These are phyloP conservation scores for Acanthamoeba lenticulata DNA, from an alignment of 208 protist species.

Conservation along the genomic window DNA sequence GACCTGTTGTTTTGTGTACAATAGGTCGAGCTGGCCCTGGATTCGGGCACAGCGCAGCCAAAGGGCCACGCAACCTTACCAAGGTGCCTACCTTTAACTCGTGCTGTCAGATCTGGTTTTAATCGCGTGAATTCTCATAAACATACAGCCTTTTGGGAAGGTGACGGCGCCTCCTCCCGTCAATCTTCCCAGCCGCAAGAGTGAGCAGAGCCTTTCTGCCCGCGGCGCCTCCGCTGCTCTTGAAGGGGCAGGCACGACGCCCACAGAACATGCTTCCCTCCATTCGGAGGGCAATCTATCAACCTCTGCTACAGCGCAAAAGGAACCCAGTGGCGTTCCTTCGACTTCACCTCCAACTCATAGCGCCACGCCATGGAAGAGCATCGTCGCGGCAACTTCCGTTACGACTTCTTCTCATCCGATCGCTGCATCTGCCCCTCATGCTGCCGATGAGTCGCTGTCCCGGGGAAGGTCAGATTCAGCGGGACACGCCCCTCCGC, in stretches of 20 bases:
- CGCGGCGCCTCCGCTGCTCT: neutral
- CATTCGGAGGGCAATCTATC: neutral
- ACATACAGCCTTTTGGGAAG: neutral
- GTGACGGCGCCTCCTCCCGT: constrained; percentile 13
- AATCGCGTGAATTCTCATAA: no score
- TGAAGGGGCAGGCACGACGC: neutral
- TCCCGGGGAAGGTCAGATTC: neutral
- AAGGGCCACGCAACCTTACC: neutral
- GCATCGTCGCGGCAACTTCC: neutral
- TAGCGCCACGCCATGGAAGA: constrained; percentile 9
- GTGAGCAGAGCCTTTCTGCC: neutral
- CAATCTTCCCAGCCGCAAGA: constrained; percentile 29
- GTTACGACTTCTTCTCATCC: neutral
- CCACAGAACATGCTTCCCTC: neutral
- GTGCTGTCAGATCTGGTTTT: neutral
- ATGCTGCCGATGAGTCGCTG: neutral
- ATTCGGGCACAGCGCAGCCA: neutral
- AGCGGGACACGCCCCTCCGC: neutral
- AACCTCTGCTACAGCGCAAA: neutral
- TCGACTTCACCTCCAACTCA: neutral
- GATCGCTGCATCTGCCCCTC: neutral
- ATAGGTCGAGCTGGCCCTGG: neutral
- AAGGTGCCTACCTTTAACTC: neutral
- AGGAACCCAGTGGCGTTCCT: neutral
- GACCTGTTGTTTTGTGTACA: no score